phyloP scores from a whole-genome alignment of 179 eudicot species.

The Silene noctiflora region DNA sequence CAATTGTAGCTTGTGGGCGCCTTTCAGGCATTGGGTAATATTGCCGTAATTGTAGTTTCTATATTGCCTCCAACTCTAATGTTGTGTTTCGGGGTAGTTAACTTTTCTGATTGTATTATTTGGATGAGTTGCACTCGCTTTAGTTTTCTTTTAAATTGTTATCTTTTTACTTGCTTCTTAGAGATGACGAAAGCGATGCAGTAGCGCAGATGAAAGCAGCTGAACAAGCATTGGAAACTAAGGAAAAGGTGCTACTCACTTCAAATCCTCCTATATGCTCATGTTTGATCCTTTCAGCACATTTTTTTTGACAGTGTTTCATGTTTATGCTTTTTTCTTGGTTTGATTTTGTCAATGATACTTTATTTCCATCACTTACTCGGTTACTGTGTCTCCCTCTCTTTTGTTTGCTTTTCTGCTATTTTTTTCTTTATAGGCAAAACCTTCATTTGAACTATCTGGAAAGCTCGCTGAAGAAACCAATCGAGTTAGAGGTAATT shows the following conservation, averaged over 20 bases:
- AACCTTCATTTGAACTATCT: conserved; percentile 94
- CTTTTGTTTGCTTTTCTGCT: background rate
- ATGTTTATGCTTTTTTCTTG: background rate
- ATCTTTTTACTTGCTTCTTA: conserved; percentile 29
- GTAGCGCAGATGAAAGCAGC: conserved; percentile 81
- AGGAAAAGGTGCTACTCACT: conserved; percentile 54
- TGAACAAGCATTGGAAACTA: conserved; percentile 64
- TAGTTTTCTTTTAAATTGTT: background rate
- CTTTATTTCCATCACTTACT: background rate
- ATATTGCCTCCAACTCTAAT: background rate
- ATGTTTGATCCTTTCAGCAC: background rate
- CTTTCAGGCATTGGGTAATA: background rate
- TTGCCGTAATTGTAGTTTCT: background rate
- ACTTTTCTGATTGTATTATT: background rate
- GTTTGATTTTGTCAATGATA: background rate
- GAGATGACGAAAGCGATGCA: conserved; percentile 69
- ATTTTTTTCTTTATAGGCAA: conserved; percentile 46
- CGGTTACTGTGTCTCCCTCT: background rate
- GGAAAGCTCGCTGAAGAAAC: conserved; percentile 99
- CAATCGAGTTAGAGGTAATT: conserved; percentile 81
- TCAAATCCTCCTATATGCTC: background rate
- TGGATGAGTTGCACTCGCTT: conserved; percentile 4
- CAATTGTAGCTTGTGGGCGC: background rate
- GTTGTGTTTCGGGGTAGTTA: background rate
- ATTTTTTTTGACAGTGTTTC: background rate